phyloP scores from a whole-genome alignment of 2,329 filamentous ascomycete species.

The Phialemonium atrogriseum region DNA sequence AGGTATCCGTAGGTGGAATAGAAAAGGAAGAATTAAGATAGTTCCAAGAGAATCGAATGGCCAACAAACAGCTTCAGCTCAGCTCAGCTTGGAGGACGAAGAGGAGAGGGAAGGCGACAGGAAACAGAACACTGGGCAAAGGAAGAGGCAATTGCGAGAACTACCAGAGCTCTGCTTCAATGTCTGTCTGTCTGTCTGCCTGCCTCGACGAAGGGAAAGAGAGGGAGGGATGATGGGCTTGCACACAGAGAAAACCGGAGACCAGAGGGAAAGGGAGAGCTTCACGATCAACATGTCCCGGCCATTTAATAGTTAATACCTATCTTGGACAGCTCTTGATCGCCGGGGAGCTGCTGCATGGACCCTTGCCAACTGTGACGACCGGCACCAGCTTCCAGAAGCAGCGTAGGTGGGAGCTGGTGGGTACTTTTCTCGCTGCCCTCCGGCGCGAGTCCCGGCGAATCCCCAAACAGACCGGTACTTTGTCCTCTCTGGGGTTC shows the following conservation, averaged over 20 bases:
- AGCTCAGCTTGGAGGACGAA: constrained; percentile 4
- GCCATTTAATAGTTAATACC: not conserved
- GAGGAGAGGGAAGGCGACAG: constrained; percentile 12
- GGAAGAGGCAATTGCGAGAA: constrained; percentile 25
- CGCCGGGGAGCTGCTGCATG: constrained; percentile 1
- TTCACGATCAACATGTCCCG: constrained; percentile 6
- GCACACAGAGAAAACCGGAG: constrained; percentile 13
- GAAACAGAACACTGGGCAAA: constrained; percentile 16
- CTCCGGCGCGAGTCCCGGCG: no score
- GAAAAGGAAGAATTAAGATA: no score
- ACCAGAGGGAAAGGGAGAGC: constrained; percentile 7
- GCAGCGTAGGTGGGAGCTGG: no score
- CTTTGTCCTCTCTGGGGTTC: no score
- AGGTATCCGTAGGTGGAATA: no score
- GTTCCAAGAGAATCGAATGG: no score
- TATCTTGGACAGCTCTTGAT: not conserved
- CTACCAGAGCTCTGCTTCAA: constrained; percentile 41
- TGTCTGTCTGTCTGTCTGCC: constrained; percentile 14
- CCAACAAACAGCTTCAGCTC: no score
- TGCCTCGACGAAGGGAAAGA: constrained; percentile 10
- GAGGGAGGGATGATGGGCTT: constrained; percentile 4
- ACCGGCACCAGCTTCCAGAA: no score
- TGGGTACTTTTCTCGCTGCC: no score
- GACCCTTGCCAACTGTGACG: no score
- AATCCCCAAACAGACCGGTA: no score